phyloP scores from a whole-genome alignment of 129 eudicot genomes.

The Arctium minus region DNA sequence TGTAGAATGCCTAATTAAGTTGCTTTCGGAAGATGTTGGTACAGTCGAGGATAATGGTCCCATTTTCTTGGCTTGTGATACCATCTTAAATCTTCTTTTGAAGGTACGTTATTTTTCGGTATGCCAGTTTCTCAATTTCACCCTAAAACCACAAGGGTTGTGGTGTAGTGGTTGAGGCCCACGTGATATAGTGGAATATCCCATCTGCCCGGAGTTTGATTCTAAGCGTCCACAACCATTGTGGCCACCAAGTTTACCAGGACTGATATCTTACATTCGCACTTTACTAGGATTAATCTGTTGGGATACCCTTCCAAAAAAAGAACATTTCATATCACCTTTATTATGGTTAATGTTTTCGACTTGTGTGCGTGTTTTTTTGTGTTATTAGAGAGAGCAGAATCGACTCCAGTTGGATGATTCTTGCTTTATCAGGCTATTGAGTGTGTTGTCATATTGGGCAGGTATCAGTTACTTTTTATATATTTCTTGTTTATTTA shows the following conservation, averaged over 20 bases:
- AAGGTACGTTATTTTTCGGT: conserved; percentile 40
- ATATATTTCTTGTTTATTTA: neutral
- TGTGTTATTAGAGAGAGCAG: conserved; percentile 48
- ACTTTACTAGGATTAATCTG: too few relatives aligned
- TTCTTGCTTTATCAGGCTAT: conserved; percentile 43
- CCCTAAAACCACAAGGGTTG: neutral
- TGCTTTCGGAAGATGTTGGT: conserved; percentile 40
- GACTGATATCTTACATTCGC: neutral
- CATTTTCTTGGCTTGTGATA: conserved; percentile 88
- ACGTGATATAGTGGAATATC: too few relatives aligned
- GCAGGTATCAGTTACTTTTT: conserved; percentile 42
- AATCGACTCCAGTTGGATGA: conserved; percentile 43
- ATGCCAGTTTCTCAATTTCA: neutral
- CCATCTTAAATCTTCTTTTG: conserved; percentile 70
- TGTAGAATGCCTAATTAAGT: conserved; percentile 53
- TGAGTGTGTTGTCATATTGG: conserved; percentile 57
- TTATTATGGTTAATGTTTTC: neutral
- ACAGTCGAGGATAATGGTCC: conserved; percentile 46
- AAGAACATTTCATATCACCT: neutral
- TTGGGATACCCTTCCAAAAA: too few relatives aligned
- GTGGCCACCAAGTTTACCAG: neutral
- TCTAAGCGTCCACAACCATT: neutral
- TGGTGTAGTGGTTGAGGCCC: too few relatives aligned
- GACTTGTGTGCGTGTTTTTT: conserved; percentile 1
- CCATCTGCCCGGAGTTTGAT: too few relatives aligned